Evolutionary conservation across 371 early-diverging fungal species (phyloP).

Genomic region (Lichtheimia ornata): DNA sequence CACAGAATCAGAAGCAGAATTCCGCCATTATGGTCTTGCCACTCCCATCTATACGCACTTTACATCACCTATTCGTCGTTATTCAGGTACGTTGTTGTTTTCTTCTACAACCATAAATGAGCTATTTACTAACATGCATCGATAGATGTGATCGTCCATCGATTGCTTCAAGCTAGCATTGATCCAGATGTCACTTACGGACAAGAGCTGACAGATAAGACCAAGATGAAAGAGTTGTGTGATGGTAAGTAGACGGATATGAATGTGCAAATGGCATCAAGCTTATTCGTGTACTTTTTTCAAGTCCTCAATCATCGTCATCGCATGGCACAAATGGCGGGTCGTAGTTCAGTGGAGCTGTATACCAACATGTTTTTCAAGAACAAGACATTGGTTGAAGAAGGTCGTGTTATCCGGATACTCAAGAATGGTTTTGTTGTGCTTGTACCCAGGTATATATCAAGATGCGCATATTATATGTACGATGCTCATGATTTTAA

Average conservation of each 20-base stretch:
- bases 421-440: constrained; percentile 93
- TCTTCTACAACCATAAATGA: neutral
- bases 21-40: constrained; percentile 88
- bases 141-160: constrained; percentile 93
- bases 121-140: neutral
- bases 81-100: constrained; percentile 61
- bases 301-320: constrained; percentile 91
- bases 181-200: constrained; percentile 57
- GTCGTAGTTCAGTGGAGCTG: constrained; percentile 91
- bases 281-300: neutral
- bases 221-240: constrained; percentile 76
- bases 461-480: neutral
- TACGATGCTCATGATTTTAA: constrained; percentile 6
- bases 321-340: constrained; percentile 94
- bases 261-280: neutral
- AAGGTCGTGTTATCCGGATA: constrained; percentile 89
- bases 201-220: constrained; percentile 80
- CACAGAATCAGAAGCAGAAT: constrained; percentile 72
- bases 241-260: constrained; percentile 53
- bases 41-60: constrained; percentile 90
- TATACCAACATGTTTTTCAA: constrained; percentile 94
- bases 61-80: constrained; percentile 96
- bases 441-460: constrained; percentile 76
- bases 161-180: constrained; percentile 83
- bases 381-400: constrained; percentile 79